A percentile compares a stretch with the other conserved stretches of the same genome.
Conservation (phyloP, 2,329 filamentous ascomycete species). For the Tolypocladium pustulatum region DNA sequence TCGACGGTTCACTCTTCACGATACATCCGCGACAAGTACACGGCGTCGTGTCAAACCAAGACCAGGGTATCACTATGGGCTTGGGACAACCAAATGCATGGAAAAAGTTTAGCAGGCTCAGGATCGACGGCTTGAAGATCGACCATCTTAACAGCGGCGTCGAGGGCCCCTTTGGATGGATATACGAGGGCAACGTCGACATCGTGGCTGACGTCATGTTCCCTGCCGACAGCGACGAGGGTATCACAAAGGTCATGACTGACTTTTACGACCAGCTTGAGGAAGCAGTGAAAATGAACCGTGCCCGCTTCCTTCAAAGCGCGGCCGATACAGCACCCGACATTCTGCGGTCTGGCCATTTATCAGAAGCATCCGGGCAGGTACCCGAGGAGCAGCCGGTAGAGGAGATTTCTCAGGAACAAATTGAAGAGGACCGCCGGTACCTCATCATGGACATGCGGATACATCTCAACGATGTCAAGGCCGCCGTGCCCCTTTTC, state of each 20-base stretch:
- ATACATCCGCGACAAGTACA: conserved; percentile 92
- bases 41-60: conserved; percentile 54
- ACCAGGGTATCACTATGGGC: conserved; percentile 41
- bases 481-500: conserved; percentile 86
- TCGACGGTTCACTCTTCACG: conserved; percentile 91
- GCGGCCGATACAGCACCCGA: conserved; percentile 18
- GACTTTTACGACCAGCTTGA: conserved; percentile 96
- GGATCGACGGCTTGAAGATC: conserved; percentile 88
- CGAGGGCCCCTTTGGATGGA: conserved; percentile 93
- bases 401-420: conserved; percentile 5
- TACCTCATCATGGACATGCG: conserved; percentile 90
- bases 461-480: conserved; percentile 91
- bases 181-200: conserved; percentile 92
- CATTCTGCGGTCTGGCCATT: conserved; percentile 19
- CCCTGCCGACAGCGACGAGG: conserved; percentile 76
- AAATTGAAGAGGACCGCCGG: conserved; percentile 50
- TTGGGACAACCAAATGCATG: conserved; percentile 62
- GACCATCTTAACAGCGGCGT: conserved; percentile 93
- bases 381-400: conserved; percentile 2
- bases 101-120: conserved; percentile 91
- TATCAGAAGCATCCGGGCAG: conserved; percentile 17
- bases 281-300: conserved; percentile 75
- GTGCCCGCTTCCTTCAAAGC: conserved; percentile 50
- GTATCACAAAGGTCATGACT: conserved; percentile 88
- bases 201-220: conserved; percentile 95